Conservation (phyloP, 2,329 filamentous ascomycete genomes). For the Cyclaneusma minus region DNA sequence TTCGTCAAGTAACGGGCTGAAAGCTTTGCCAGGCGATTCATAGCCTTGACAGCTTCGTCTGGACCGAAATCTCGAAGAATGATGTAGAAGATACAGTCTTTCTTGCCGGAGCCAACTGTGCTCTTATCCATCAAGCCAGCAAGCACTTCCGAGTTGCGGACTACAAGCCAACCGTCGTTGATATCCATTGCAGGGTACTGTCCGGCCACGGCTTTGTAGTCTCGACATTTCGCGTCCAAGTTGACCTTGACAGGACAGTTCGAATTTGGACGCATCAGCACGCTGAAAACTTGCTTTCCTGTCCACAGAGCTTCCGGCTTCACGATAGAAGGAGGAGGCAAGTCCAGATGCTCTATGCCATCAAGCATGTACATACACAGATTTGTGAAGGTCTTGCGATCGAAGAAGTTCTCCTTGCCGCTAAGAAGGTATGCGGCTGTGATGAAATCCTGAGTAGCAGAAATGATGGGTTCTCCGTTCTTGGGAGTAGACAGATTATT, state of each 20-base stretch:
- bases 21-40: conserved; percentile 86
- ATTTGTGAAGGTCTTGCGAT: conserved; percentile 75
- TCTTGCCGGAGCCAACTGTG: conserved; percentile 93
- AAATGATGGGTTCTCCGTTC: conserved; percentile 95
- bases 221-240: conserved; percentile 80
- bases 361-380: conserved; percentile 92
- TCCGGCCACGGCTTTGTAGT: conserved; percentile 49
- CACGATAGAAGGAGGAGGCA: conserved; percentile 74
- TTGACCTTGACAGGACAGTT: conserved; percentile 75
- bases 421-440: conserved; percentile 85
- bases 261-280: conserved; percentile 80
- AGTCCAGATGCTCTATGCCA: conserved; percentile 58
- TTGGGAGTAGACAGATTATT: conserved; percentile 92
- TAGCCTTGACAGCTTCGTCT: conserved; percentile 72
- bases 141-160: conserved; percentile 95
- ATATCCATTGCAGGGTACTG: conserved; percentile 57
- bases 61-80: conserved; percentile 91
- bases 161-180: conserved; percentile 80
- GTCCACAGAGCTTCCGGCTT: conserved; percentile 88
- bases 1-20: conserved; percentile 81
- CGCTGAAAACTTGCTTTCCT: conserved; percentile 89
- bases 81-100: conserved; percentile 94
- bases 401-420: conserved; percentile 85
- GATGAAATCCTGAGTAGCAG: conserved; percentile 98
- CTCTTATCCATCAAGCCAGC: conserved; percentile 97